Evolutionary conservation across 208 protist species (phyloP).

Genomic region (Leishmania guyanensis): DNA sequence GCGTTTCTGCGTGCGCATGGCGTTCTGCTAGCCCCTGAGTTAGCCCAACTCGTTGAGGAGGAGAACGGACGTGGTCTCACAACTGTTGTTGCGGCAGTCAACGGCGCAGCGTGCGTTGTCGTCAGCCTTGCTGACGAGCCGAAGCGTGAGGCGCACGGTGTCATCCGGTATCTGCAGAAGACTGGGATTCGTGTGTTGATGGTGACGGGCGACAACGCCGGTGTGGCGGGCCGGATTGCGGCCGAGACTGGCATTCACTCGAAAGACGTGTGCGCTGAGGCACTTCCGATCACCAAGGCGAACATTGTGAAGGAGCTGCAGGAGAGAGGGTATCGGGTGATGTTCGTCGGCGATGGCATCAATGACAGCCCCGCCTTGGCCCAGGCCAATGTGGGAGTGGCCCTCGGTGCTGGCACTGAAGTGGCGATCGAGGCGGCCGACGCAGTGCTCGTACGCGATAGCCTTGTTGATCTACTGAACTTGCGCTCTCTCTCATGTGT

Average conservation of each 20-base stretch:
- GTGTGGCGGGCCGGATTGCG: conserved; percentile 67
- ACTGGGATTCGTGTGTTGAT: conserved; percentile 58
- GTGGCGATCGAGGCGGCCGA: conserved; percentile 86
- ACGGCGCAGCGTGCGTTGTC: conserved; percentile 47
- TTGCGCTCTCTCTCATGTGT: conserved; percentile 59
- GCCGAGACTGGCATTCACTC: conserved; percentile 72
- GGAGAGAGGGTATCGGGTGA: conserved; percentile 38
- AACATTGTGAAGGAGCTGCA: conserved; percentile 81
- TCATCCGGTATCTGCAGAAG: conserved; percentile 68
- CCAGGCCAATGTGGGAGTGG: conserved; percentile 88
- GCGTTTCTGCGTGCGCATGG: conserved; percentile 43
- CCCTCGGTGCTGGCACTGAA: conserved; percentile 84
- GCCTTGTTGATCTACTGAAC: conserved; percentile 73
- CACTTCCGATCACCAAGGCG: conserved; percentile 85
- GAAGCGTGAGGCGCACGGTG: conserved; percentile 81
- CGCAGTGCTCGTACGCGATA: conserved; percentile 79
- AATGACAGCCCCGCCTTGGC: conserved; percentile 90
- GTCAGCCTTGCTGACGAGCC: conserved; percentile 85
- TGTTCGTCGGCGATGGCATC: conserved; percentile 92
- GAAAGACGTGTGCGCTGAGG: conserved; percentile 72
- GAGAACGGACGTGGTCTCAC: conserved; percentile 50
- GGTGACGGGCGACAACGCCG: conserved; percentile 86
- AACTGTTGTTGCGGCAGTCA: conserved; percentile 80
- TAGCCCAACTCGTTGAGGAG: conserved; percentile 32
- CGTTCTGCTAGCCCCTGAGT: conserved; percentile 32